Conservation (phyloP, 2,329 filamentous ascomycete genomes). For the Diaporthe ilicicola region DNA sequence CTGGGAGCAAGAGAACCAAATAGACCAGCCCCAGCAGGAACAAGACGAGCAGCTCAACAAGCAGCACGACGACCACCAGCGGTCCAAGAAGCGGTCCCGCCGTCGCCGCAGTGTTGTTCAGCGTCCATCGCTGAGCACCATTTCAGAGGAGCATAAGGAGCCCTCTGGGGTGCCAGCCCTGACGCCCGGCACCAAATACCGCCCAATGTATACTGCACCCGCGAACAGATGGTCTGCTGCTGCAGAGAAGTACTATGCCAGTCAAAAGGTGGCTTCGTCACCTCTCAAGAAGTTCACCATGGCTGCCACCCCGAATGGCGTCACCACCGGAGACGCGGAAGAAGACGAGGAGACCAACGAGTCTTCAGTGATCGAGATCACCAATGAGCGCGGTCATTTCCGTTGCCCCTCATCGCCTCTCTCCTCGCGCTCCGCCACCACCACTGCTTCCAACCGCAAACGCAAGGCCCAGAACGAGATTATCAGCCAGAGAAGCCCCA, state of each 20-base stretch:
- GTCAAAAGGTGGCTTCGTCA: conserved; percentile 39
- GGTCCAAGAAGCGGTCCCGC: not conserved
- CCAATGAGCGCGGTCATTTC: not conserved
- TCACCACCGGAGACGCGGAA: conserved; percentile 30
- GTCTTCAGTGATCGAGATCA: not conserved
- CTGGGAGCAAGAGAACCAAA: not conserved
- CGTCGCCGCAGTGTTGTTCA: conserved; percentile 8
- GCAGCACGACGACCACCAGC: too few species aligned
- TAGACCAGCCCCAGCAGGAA: not conserved
- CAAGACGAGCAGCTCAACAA: not conserved
- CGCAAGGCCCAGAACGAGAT: not conserved
- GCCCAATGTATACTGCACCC: conserved; percentile 6
- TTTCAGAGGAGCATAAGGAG: conserved; percentile 20
- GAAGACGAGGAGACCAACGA: not conserved
- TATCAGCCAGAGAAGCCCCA: not conserved
- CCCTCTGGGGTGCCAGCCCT: not conserved
- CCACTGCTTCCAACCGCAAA: not conserved
- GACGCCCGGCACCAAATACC: not conserved
- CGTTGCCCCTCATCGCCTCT: not conserved
- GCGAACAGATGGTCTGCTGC: conserved; percentile 3
- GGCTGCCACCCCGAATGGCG: conserved; percentile 38
- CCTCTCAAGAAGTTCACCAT: conserved; percentile 39
- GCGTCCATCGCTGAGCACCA: conserved; percentile 19
- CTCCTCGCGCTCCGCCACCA: not conserved
- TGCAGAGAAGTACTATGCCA: conserved; percentile 23